Percentiles rank a stretch among this genome's conserved stretches.
phyloP scores from a whole-genome alignment of 306 rosid species.

The Sesbania bispinosa region DNA sequence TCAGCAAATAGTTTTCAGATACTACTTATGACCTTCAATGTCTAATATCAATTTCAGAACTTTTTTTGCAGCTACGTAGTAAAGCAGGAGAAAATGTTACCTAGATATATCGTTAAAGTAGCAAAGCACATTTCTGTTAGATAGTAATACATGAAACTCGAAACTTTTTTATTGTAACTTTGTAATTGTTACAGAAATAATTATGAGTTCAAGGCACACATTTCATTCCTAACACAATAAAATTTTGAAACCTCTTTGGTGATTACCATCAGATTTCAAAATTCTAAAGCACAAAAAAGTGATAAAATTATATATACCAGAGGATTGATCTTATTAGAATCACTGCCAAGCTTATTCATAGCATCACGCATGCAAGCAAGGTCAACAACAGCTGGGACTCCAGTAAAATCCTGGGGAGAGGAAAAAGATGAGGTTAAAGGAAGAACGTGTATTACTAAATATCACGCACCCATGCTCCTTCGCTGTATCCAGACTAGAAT shows the following conservation, averaged over 20 bases:
- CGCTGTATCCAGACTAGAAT: not conserved
- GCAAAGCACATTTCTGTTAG: not conserved
- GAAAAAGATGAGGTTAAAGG: not conserved
- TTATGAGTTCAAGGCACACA: not conserved
- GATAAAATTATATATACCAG: slow-evolving; percentile 52
- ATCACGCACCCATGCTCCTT: not conserved
- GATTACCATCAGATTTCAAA: not conserved
- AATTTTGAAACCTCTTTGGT: not conserved
- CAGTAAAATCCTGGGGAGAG: slow-evolving; percentile 80
- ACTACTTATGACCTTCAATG: not conserved
- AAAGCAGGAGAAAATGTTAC: not conserved
- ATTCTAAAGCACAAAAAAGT: not conserved
- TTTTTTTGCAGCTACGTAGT: too few species aligned
- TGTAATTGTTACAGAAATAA: not conserved
- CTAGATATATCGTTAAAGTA: not conserved
- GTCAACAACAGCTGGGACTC: slow-evolving; percentile 98
- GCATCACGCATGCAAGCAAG: slow-evolving; percentile 99
- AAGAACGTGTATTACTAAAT: not conserved
- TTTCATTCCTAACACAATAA: not conserved
- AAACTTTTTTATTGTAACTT: not conserved
- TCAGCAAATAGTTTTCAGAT: slow-evolving; percentile 4
- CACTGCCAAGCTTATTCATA: slow-evolving; percentile 93
- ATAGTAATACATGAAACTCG: not conserved
- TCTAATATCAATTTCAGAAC: not conserved
- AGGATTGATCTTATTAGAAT: slow-evolving; percentile 93